Conservation (phyloP, 805 yeast species). For the Ogataea chonburiensis region DNA sequence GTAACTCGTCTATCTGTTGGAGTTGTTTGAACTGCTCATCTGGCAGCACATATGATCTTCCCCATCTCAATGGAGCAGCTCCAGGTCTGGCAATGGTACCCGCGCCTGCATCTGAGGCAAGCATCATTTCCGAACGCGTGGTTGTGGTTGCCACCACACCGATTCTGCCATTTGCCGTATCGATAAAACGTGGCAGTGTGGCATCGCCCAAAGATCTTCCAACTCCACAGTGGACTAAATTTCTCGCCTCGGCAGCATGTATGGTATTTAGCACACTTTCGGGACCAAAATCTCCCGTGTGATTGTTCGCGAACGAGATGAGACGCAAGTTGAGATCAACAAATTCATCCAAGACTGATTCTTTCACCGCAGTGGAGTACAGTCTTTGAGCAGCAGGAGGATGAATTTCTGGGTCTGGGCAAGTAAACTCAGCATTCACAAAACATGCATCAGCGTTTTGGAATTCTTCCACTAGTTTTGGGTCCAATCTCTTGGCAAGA, state of each 20-base stretch:
- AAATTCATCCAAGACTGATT: slow-evolving; percentile 26
- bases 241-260: slow-evolving; percentile 27
- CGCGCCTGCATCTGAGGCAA: slow-evolving; percentile 28
- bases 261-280: slow-evolving; percentile 28
- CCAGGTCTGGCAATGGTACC: slow-evolving; percentile 31
- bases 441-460: slow-evolving; percentile 27
- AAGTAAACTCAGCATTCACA: slow-evolving; percentile 31
- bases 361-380: slow-evolving; percentile 29
- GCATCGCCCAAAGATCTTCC: slow-evolving; percentile 32
- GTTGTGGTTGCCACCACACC: slow-evolving; percentile 28
- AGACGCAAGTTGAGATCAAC: slow-evolving; percentile 26
- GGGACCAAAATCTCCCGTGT: slow-evolving; percentile 30
- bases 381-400: slow-evolving; percentile 30
- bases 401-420: slow-evolving; percentile 28
- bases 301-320: slow-evolving; percentile 30
- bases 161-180: slow-evolving; percentile 29
- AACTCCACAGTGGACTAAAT: slow-evolving; percentile 26
- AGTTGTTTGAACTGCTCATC: slow-evolving; percentile 27
- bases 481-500: slow-evolving; percentile 27
- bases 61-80: slow-evolving; percentile 30
- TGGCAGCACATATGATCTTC: slow-evolving; percentile 28
- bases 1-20: slow-evolving; percentile 28
- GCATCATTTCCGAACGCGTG: slow-evolving; percentile 29
- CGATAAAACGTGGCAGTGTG: slow-evolving; percentile 25
- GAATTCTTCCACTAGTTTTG: slow-evolving; percentile 24